Evolutionary conservation across 192 early-diverging fungal genomes (phyloP), one percentile per base, ranked within the genome.

Genomic region (Coemansia sp.): DNA sequence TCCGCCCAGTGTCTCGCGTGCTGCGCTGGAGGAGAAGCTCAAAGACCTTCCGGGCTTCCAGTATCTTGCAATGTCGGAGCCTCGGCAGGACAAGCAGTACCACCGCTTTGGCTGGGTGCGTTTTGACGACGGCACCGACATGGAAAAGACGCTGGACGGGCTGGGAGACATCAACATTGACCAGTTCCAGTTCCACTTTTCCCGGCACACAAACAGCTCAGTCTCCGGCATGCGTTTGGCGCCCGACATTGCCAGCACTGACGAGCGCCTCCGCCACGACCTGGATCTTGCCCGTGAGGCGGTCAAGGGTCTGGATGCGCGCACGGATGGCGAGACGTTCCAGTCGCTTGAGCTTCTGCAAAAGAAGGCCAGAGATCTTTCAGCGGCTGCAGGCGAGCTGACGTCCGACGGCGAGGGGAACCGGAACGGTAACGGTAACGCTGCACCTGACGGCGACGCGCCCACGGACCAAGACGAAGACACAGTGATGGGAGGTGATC

Each of bases 91-190:
- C 64, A 91, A 91, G 69, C 87, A 91, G 59, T 90, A 89, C 71
- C 84, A 89, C 68, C 89, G 96, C 14, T 82, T 94, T 57, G 96
- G 93, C 10, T 98, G 96, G 96, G 87, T 93, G 60, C 84, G 88
- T 21, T 96, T 97, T 62, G 83, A 88, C 48, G 78, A 89, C 24
- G 92, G 87, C 19, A 90, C 91, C n/a, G 89, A 96, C 64, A 82
- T 96, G 70, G 84, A 87, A 11, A 77, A 71, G 40, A 88, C 89
- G 19, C 66, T 86, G 62, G 80, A 84, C 21, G 67, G 73, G 32
- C 70, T 92, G 49, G 80, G 91, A 58, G 77, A 83, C 58, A 67
- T 84, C 43, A 71, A 65, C 38, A 76, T 86, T 57, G 69, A 78
- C 40, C 65, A 81, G 54, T 78, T 83, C 65, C 77, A 73, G 62